Conservation (phyloP, 768 basidiomycete species). For the Macrolepiota dolichaula region DNA sequence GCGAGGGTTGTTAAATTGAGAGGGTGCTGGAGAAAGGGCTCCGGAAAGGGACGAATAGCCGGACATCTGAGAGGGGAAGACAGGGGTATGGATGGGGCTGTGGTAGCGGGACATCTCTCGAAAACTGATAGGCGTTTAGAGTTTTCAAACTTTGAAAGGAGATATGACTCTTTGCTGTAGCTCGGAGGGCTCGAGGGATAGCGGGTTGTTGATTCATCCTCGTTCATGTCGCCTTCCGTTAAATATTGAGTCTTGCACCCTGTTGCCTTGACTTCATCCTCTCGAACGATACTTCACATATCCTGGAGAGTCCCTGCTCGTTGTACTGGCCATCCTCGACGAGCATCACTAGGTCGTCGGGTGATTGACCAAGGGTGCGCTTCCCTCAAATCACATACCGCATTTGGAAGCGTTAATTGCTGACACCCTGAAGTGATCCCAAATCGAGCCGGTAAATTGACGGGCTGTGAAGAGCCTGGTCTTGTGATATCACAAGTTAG, state of each 20-base stretch:
- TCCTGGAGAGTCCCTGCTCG: neutral
- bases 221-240: neutral
- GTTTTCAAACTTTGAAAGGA: neutral
- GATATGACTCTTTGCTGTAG: neutral
- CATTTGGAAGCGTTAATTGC: neutral
- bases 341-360: slow-evolving; percentile 7
- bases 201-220: neutral
- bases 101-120: slow-evolving; percentile 24
- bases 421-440: neutral
- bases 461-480: neutral
- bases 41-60: slow-evolving; percentile 26
- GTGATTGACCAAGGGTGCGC: slow-evolving; percentile 1
- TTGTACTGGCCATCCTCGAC: slow-evolving; percentile 1
- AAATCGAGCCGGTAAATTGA: slow-evolving; percentile 5
- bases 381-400: slow-evolving; percentile 6
- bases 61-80: slow-evolving; percentile 23
- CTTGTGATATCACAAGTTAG: slow-evolving; percentile 7
- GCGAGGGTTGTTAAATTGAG: slow-evolving; percentile 26
- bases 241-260: neutral
- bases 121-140: slow-evolving; percentile 4
- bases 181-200: neutral
- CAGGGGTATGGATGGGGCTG: slow-evolving; percentile 42
- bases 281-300: slow-evolving; percentile 1
- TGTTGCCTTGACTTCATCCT: neutral
- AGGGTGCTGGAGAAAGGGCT: slow-evolving; percentile 19